These are phyloP conservation scores for Chlamydomonas applanata DNA, from an alignment of 139 green algal species.

Conservation along the genomic window DNA sequence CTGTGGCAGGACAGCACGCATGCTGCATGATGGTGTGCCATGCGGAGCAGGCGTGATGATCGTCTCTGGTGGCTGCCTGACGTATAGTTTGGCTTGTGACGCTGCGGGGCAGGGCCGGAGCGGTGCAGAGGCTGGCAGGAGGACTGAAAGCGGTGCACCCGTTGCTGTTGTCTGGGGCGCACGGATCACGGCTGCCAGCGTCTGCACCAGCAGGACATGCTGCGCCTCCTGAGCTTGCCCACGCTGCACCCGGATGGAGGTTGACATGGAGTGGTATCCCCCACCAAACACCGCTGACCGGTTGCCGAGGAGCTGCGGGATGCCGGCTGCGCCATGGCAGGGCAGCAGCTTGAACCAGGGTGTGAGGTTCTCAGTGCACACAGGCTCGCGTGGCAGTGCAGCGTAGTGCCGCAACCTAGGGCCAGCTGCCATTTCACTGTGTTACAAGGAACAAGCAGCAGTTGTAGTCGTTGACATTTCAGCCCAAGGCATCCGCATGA, in stretches of 20 bases:
- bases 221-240: not conserved
- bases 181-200: not conserved
- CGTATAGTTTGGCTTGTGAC: too few species aligned
- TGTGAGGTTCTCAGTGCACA: conserved; percentile 91
- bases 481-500: too few species aligned
- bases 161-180: conserved; percentile 7
- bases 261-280: conserved; percentile 2
- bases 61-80: too few species aligned
- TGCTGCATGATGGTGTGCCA: too few species aligned
- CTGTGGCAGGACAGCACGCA: too few species aligned
- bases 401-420: conserved; percentile 45
- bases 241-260: not conserved
- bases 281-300: conserved; percentile 10
- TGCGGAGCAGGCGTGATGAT: too few species aligned
- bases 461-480: too few species aligned
- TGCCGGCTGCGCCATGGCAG: conserved; percentile 62
- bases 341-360: conserved; percentile 91
- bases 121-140: conserved; percentile 9
- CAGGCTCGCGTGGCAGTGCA: conserved; percentile 67
- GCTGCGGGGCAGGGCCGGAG: too few species aligned
- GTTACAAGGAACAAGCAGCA: too few species aligned
- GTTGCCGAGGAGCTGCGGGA: conserved; percentile 54
- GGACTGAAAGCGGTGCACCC: not conserved
- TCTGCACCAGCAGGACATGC: not conserved
- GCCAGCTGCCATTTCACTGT: too few species aligned